Conservation (phyloP, 1,284 basidiomycete species). For the Ustilago loliicola region DNA sequence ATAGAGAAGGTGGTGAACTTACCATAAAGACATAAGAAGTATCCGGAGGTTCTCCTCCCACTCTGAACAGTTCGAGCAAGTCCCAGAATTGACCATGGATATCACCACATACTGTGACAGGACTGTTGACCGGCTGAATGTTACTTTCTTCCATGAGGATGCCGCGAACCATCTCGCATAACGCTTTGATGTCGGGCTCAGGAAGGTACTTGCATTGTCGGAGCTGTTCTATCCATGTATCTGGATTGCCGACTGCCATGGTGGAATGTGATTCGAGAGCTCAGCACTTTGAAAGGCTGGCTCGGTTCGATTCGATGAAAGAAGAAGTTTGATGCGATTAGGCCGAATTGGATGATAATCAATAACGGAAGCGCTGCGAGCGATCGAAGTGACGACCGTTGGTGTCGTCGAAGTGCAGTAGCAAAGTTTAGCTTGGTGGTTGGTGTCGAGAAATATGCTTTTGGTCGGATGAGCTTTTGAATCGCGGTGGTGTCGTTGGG, state of each 20-base stretch:
- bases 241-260: conserved; percentile 61
- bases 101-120: conserved; percentile 92
- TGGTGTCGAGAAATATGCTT: too few relatives aligned
- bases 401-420: too few relatives aligned
- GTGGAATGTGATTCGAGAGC: neutral
- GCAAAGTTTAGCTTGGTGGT: too few relatives aligned
- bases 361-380: too few relatives aligned
- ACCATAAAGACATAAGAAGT: conserved; percentile 99
- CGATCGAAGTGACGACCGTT: too few relatives aligned
- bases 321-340: neutral
- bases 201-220: conserved; percentile 87
- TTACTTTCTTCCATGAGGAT: conserved; percentile 94
- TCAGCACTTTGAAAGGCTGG: conserved; percentile 1
- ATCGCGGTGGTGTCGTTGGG: too few relatives aligned
- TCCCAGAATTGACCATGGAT: conserved; percentile 98
- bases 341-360: too few relatives aligned
- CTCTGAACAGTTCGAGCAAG: conserved; percentile 86
- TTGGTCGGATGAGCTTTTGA: too few relatives aligned
- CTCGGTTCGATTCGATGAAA: neutral
- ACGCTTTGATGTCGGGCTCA: conserved; percentile 88
- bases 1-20: conserved; percentile 36
- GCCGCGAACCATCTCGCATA: conserved; percentile 86
- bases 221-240: conserved; percentile 75
- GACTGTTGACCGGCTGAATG: conserved; percentile 90
- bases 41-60: conserved; percentile 87